Evolutionary conservation across 805 yeast species (phyloP).

Genomic region (Starmerella asiatica): DNA sequence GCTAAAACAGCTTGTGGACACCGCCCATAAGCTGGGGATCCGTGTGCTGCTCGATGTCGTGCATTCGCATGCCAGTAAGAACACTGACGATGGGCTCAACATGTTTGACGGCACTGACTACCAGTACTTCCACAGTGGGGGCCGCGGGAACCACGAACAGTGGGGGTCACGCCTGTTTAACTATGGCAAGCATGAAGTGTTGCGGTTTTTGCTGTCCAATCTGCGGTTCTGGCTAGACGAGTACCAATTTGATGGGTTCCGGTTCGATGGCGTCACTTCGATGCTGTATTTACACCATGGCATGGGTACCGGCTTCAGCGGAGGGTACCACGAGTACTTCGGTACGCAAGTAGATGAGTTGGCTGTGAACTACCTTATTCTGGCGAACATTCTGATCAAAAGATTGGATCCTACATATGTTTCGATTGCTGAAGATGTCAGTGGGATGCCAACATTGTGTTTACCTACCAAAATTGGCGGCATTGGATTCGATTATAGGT

Average conservation of each 20-base stretch:
- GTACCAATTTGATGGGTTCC: constrained; percentile 82
- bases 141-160: constrained; percentile 71
- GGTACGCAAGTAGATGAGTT: constrained; percentile 59
- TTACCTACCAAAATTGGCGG: constrained; percentile 65
- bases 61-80: constrained; percentile 91
- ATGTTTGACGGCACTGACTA: constrained; percentile 90
- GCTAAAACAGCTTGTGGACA: constrained; percentile 74
- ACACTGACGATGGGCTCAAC: constrained; percentile 85
- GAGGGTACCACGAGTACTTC: constrained; percentile 84
- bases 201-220: constrained; percentile 73
- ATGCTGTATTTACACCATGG: constrained; percentile 93
- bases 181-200: constrained; percentile 81
- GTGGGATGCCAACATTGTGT: constrained; percentile 94
- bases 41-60: constrained; percentile 82
- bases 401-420: constrained; percentile 44
- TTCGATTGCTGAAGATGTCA: constrained; percentile 90
- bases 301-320: constrained; percentile 72
- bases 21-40: constrained; percentile 80
- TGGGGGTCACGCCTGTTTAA: constrained; percentile 97
- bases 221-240: constrained; percentile 71
- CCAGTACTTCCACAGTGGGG: constrained; percentile 88
- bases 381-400: constrained; percentile 70
- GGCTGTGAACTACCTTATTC: constrained; percentile 72
- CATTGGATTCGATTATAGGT: constrained; percentile 81
- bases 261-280: constrained; percentile 93